Conservation (phyloP, 2,329 filamentous ascomycete genomes). For the Ophiostoma populinum region DNA sequence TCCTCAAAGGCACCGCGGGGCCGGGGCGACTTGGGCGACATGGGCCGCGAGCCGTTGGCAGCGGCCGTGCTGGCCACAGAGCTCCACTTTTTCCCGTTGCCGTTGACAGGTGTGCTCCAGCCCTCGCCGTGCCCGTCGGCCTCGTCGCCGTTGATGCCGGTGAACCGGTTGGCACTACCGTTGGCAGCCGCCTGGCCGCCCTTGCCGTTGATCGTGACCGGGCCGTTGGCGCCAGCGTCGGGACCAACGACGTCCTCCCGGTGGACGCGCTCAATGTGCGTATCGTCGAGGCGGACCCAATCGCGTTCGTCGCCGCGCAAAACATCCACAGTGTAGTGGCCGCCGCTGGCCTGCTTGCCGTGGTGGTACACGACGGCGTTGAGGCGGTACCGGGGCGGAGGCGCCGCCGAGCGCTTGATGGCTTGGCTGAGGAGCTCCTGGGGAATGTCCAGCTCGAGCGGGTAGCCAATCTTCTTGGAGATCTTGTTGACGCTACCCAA, state of each 20-base stretch:
- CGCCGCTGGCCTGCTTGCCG: slow-evolving; percentile 87
- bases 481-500: slow-evolving; percentile 86
- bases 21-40: slow-evolving; percentile 38
- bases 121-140: slow-evolving; percentile 42
- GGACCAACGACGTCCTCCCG: slow-evolving; percentile 81
- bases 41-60: slow-evolving; percentile 26
- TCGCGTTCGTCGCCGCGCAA: slow-evolving; percentile 85
- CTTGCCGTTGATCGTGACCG: slow-evolving; percentile 7
- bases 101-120: slow-evolving; percentile 48
- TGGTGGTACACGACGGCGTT: slow-evolving; percentile 93
- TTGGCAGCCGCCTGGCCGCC: background rate
- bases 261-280: slow-evolving; percentile 66
- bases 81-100: slow-evolving; percentile 54
- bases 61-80: slow-evolving; percentile 37
- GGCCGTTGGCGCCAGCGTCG: slow-evolving; percentile 67
- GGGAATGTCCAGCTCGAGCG: slow-evolving; percentile 83
- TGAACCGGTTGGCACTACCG: slow-evolving; percentile 60
- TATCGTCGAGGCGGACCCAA: slow-evolving; percentile 95
- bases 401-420: slow-evolving; percentile 49
- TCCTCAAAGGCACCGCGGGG: slow-evolving; percentile 65
- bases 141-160: slow-evolving; percentile 49
- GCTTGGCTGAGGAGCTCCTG: slow-evolving; percentile 65
- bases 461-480: slow-evolving; percentile 95
- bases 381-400: slow-evolving; percentile 67
- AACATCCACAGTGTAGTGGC: slow-evolving; percentile 96